These are phyloP conservation scores for Chionographis japonica DNA, from an alignment of 106 monocot genomes.

Conservation along the genomic window DNA sequence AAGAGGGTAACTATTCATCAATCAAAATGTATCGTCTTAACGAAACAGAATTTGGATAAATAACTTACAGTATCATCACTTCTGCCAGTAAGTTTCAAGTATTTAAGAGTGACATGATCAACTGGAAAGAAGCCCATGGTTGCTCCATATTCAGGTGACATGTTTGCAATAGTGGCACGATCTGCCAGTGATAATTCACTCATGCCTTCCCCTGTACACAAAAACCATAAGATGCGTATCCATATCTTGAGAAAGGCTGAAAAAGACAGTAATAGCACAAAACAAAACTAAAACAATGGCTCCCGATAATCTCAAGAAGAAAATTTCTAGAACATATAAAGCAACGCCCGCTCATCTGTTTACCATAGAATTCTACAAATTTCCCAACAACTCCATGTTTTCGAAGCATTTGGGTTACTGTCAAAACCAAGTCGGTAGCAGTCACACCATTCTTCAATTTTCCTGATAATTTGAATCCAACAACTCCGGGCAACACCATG, in stretches of 20 bases:
- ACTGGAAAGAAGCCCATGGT: conserved; percentile 99
- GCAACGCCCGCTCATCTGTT: not conserved
- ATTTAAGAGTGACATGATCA: conserved; percentile 84
- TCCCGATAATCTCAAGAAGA: no score
- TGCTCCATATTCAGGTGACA: conserved; percentile 99
- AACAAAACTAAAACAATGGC: no score
- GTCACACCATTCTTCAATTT: conserved; percentile 82
- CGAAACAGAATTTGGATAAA: not conserved
- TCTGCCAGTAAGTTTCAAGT: conserved; percentile 89
- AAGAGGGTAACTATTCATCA: conserved; percentile 1
- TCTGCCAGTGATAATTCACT: conserved; percentile 80
- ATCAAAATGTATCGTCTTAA: not conserved
- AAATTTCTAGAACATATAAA: no score
- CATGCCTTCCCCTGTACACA: conserved; percentile 71
- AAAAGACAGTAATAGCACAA: not conserved
- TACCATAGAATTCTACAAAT: conserved; percentile 95
- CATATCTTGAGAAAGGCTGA: not conserved
- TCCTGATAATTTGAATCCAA: conserved; percentile 80
- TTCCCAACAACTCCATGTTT: conserved; percentile 93
- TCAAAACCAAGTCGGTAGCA: conserved; percentile 86
- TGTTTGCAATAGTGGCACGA: conserved; percentile 96
- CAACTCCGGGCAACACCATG: conserved; percentile 91
- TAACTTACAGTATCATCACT: conserved; percentile 86
- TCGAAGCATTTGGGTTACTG: conserved; percentile 82
- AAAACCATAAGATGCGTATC: not conserved